Evolutionary conservation across 768 basidiomycete species (phyloP), one percentile per base, ranked within the genome.

Genomic region (Trametes cubensis): DNA sequence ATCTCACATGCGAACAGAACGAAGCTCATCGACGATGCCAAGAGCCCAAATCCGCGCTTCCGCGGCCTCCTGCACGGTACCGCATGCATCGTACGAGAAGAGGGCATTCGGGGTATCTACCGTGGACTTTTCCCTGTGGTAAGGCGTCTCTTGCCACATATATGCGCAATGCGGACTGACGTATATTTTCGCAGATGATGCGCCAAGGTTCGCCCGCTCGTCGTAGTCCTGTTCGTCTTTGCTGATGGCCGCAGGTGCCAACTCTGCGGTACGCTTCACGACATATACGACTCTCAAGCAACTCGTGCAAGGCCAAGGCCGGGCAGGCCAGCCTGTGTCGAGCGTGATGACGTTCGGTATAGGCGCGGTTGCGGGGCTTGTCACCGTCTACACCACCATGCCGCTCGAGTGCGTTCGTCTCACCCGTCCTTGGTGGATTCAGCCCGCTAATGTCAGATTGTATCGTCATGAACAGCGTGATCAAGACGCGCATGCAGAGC

Each of bases 401-500:
- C 90, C 92, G 5, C 79, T 94, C 15, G 91, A 93, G 90, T 89
- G 49, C 49, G 84, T 79, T 8, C 23, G 26, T 15, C 66, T 18
- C 40, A 28, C 1, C 42, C 26, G 58, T 20, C 38, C 18, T 20
- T 60, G 34, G 41, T n/a, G 13, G 10, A 50, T 60, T 50, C 45
- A 45, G 51, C n/a, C 34, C 34, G 34, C 34, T 34, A 34, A 34
- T 34, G 34, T 10, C 5, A 34, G 34, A 34, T 34, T 34, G 34
- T 34, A 10, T 10, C 10, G 4, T 47, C 38, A 60, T 62, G 47
- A 15, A 49, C 66, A 96, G 94, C 71, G 95, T 98, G 30, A 85
- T 98, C 76, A 99, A 98, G 77, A 98, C 97, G 13, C 86, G 96
- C 25, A 99, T 98, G 97, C 97, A 99, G 75, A 88, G 93, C 6